Evolutionary conservation across 345 rosid genomes (phyloP).

Genomic region (Lenwebbia sp.): DNA sequence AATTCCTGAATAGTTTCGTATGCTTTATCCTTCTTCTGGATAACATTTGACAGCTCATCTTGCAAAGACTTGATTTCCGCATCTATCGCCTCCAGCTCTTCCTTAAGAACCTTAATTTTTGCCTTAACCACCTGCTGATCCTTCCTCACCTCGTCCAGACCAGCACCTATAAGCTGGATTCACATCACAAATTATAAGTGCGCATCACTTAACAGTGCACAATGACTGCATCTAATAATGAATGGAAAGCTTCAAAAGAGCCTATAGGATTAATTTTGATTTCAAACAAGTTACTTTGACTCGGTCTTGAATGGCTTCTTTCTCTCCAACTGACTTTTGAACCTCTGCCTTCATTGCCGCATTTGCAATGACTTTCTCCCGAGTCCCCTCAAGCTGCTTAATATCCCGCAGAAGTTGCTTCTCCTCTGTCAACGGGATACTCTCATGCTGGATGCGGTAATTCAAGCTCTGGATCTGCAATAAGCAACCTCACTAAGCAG

Average conservation of each 20-base stretch:
- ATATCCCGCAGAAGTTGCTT: constrained; percentile 80
- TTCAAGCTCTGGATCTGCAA: constrained; percentile 65
- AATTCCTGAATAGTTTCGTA: constrained; percentile 38
- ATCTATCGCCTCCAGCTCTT: constrained; percentile 42
- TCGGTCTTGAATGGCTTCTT: constrained; percentile 74
- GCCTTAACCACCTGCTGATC: constrained; percentile 58
- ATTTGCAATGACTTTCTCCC: constrained; percentile 75
- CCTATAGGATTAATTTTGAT: background rate
- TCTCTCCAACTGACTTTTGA: constrained; percentile 76
- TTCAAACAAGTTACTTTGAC: constrained; percentile 41
- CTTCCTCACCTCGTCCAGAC: constrained; percentile 78
- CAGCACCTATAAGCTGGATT: constrained; percentile 63
- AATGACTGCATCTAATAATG: background rate
- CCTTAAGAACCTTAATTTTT: constrained; percentile 40
- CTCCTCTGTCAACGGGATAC: constrained; percentile 79
- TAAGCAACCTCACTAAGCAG: background rate
- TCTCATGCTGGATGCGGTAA: constrained; percentile 80
- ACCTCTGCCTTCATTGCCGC: constrained; percentile 77
- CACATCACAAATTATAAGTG: background rate
- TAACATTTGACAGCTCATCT: constrained; percentile 39
- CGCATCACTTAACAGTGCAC: background rate
- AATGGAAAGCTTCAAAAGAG: background rate
- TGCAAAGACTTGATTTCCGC: constrained; percentile 43
- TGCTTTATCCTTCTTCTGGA: constrained; percentile 51
- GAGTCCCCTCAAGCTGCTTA: constrained; percentile 80